Base-by-base conservation (phyloP, 345 rosid species). In the Boechera divaricarpa region DNA sequence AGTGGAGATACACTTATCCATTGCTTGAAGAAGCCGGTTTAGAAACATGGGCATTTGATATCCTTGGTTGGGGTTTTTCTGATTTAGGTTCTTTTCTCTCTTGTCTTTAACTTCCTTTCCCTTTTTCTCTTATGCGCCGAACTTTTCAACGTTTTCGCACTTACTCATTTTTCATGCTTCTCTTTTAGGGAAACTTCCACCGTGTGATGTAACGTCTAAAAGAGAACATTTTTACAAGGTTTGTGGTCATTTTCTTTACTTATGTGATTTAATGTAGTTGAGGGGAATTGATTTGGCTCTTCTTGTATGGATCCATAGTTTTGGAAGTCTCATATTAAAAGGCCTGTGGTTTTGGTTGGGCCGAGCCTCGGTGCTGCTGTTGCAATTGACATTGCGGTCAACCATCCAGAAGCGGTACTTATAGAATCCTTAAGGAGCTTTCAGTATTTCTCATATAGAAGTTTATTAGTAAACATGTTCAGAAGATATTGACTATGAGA, bases 281-380 rank as follows among this genome's bases (percentile, higher is more conserved):
- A 42, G 5, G 9, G 55, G 15, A 13, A 33, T 21, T 68, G 68
- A 68, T 48, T 63, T 56, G 29, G 0, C 41, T 56, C 24, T 45
- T 28, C 42, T 72, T 72, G 31, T 73, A 26, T 79, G 70, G 64
- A 28, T 63, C 18, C 53, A 29, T 81, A 92, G 99, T 77, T 95
- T 72, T 95, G 98, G 98, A 89, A 83, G 82, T 79, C 90, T 52
- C 77, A 95, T 84, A 95, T 92, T 65, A 80, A 79, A 79, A 86
- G 82, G 85, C 98, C 97, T 5, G 84, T 92, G 81, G 88, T 84
- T 61, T 82, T 95, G 85, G 92, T 92, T 66, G 97, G 98, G 48
- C 94, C 99, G 9, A 92, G 98, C 84, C 97, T 95, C 54, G 98
- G 99, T 65, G 98, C 99, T 79, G 97, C 98, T 69, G 86, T 89